phyloP scores from a whole-genome alignment of 306 rosid species.

The Glycine soja region DNA sequence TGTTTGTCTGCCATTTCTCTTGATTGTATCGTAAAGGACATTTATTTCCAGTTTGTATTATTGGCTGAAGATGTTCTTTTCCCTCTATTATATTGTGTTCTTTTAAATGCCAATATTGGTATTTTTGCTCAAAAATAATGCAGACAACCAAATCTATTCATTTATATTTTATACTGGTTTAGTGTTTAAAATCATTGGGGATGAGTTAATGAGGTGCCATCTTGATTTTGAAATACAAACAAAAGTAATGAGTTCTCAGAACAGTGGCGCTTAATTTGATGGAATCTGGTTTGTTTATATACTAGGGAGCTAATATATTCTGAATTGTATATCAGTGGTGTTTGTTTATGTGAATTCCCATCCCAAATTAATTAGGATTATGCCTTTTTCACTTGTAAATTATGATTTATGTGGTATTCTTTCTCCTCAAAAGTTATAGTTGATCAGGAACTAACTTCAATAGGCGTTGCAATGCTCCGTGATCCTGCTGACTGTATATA shows the following conservation, averaged over 20 bases:
- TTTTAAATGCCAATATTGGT: conserved; percentile 32
- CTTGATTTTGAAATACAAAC: conserved; percentile 34
- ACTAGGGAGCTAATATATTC: background rate
- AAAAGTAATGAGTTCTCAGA: conserved; percentile 7
- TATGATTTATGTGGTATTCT: conserved; percentile 20
- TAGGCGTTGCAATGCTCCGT: conserved; percentile 25
- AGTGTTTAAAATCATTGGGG: conserved; percentile 20
- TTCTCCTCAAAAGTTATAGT: conserved; percentile 28
- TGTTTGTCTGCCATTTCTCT: conserved; percentile 91
- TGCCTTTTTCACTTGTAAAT: conserved; percentile 26
- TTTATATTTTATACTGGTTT: background rate
- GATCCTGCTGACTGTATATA: conserved; percentile 8
- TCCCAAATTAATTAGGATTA: conserved; percentile 19
- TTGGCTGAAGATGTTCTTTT: conserved; percentile 37
- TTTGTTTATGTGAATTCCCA: conserved; percentile 25
- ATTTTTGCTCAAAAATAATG: conserved; percentile 35
- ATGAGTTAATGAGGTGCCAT: conserved; percentile 27
- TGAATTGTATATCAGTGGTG: conserved; percentile 14
- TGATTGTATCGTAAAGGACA: conserved; percentile 68
- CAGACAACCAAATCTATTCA: conserved; percentile 31
- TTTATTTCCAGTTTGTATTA: conserved; percentile 36
- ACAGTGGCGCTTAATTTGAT: conserved; percentile 38
- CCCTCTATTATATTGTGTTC: conserved; percentile 32
- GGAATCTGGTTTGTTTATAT: conserved; percentile 17
- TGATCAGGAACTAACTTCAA: conserved; percentile 32